Evolutionary conservation across 352 stramenopile species (phyloP).

Genomic region (Phytophthora sp.): DNA sequence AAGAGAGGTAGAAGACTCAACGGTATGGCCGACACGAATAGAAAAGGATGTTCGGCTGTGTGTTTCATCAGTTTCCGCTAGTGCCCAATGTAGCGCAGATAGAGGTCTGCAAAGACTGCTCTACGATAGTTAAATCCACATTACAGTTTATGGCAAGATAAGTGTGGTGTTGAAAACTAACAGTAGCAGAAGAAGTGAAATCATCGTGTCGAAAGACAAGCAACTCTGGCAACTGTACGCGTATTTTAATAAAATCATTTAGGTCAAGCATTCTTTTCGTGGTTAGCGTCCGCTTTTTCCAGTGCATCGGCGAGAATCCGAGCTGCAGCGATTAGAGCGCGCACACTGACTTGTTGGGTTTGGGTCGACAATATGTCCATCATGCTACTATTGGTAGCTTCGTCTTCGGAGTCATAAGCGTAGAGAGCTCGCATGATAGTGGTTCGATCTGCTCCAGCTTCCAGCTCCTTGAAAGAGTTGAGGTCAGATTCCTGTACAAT

Average conservation of each 20-base stretch:
- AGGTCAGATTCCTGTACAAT: constrained; percentile 60
- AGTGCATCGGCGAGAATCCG: constrained; percentile 51
- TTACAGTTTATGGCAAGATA: too few species aligned
- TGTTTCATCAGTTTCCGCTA: background rate
- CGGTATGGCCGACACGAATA: too few species aligned
- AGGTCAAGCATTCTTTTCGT: constrained; percentile 6
- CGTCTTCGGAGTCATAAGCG: constrained; percentile 35
- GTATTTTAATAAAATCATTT: too few species aligned
- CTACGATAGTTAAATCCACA: too few species aligned
- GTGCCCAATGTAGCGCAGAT: background rate
- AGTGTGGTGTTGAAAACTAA: too few species aligned
- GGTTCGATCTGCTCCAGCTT: constrained; percentile 25
- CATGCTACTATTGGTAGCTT: constrained; percentile 8
- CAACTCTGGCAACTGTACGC: too few species aligned
- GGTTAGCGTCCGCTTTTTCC: constrained; percentile 31
- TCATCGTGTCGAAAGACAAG: too few species aligned
- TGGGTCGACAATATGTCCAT: constrained; percentile 34
- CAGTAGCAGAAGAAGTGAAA: too few species aligned
- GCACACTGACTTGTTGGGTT: constrained; percentile 35
- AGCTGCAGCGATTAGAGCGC: constrained; percentile 45
- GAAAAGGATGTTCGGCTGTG: background rate
- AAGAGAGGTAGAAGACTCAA: too few species aligned
- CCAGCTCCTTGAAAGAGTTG: constrained; percentile 34
- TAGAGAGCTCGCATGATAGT: constrained; percentile 44
- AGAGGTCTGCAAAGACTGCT: too few species aligned